These are phyloP conservation scores for Pyronema omphalodes DNA, from an alignment of 495 filamentous ascomycete species.

Conservation along the genomic window DNA sequence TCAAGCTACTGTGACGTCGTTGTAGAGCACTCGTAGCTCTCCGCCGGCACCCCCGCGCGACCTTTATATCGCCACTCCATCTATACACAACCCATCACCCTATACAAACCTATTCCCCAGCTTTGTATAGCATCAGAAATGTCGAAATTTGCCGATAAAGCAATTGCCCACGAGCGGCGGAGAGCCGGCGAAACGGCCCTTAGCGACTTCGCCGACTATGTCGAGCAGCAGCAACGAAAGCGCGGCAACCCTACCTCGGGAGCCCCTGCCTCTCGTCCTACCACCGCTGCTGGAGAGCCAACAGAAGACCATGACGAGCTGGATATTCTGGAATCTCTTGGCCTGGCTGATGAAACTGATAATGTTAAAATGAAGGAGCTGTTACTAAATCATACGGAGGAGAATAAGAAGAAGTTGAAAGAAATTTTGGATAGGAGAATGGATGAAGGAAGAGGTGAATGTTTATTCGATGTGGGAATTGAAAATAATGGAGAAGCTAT, in stretches of 20 bases:
- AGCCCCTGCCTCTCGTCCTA: neutral
- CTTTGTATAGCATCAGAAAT: neutral
- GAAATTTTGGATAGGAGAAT: constrained; percentile 47
- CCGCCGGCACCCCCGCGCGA: neutral
- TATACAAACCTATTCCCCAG: neutral
- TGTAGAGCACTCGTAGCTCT: no score
- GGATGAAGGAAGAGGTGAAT: constrained; percentile 75
- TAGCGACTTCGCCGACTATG: constrained; percentile 94
- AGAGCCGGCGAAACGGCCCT: constrained; percentile 38
- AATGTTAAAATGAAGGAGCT: constrained; percentile 52
- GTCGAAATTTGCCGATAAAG: constrained; percentile 13
- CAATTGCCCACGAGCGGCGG: constrained; percentile 22
- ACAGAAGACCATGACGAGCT: constrained; percentile 72
- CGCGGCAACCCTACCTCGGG: constrained; percentile 7
- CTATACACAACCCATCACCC: neutral
- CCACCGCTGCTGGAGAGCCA: constrained; percentile 25
- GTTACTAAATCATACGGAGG: constrained; percentile 43
- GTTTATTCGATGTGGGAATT: constrained; percentile 77
- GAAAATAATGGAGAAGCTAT: constrained; percentile 84
- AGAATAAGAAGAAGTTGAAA: constrained; percentile 42
- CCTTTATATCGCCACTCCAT: neutral
- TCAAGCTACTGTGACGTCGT: no score
- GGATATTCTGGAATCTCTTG: constrained; percentile 73
- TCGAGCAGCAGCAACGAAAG: constrained; percentile 72
- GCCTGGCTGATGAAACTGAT: constrained; percentile 55